A percentile compares a stretch with the other conserved stretches of the same genome.
These are phyloP conservation scores for Pseudohyphozyma bogoriensis DNA, from an alignment of 768 basidiomycete species.

Conservation along the genomic window DNA sequence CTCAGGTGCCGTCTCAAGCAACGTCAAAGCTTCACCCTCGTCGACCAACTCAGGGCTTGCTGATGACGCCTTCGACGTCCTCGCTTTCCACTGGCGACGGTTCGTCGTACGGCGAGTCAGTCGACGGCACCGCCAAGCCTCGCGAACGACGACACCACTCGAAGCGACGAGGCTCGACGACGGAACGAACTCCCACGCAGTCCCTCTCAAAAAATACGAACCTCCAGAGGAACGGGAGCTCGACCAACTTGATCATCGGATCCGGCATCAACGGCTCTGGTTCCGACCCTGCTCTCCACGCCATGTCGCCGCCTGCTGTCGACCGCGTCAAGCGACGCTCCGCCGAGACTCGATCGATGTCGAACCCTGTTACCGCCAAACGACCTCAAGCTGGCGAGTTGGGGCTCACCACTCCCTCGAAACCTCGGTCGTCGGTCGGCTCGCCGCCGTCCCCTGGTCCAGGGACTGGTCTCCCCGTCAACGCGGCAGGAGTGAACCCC, in stretches of 20 bases:
- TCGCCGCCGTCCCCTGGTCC: no score
- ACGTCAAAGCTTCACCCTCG: not conserved
- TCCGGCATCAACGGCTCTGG: not conserved
- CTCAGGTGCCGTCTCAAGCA: not conserved
- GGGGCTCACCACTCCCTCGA: no score
- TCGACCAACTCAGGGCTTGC: not conserved
- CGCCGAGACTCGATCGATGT: no score
- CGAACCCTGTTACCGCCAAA: no score
- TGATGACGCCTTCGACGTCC: constrained; percentile 8
- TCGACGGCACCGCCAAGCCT: not conserved
- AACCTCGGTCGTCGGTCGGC: not conserved
- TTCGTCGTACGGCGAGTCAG: not conserved
- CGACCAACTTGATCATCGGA: not conserved
- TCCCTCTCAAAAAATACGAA: not conserved
- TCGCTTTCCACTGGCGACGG: not conserved
- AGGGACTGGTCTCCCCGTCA: not conserved
- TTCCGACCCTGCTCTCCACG: not conserved
- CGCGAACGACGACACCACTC: not conserved
- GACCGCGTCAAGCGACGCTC: no score
- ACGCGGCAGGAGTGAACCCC: constrained; percentile 1
- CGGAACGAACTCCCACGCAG: not conserved
- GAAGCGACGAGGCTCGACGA: not conserved
- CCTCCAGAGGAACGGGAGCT: not conserved
- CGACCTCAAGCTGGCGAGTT: no score
- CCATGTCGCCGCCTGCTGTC: not conserved